Evolutionary conservation across 2,329 filamentous ascomycete genomes (phyloP), one percentile per base, ranked within the genome.

Genomic region (Botryosphaeria agaves): DNA sequence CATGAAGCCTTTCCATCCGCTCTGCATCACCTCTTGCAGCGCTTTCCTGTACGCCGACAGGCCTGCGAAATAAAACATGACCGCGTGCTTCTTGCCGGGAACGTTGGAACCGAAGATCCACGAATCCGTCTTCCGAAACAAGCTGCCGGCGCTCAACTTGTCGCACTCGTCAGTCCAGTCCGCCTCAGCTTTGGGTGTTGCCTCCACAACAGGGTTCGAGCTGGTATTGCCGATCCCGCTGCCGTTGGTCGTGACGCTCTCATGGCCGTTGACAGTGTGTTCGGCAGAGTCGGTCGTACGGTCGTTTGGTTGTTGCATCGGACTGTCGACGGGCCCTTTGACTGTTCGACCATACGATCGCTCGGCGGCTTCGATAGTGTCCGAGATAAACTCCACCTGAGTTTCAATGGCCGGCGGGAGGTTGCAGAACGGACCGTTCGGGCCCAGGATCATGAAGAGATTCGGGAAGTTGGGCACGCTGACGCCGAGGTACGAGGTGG

Each of bases 391-490:
- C 14, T 53, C 46, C 2, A 52, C 50, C 12, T 54, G 42, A n/a
- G 39, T 33, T 33, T 57, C 54, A 17, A 55, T 46, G 3, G 44
- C 42, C 1, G 48, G 42, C 3, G 53, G 54, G 2, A 48, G 40
- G 34, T 57, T 60, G 3, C 45, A 42, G 28, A 57, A 59, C 7
- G 50, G 49, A 19, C 51, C 53, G 29, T 54, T 42, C 0, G 57
- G 57, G 0, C 56, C 57, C 3, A 37, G 32, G 8, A 58, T 40
- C 41, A 56, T 52, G 36, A 63, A 55, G 34, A 64, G 41, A 35
- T 63, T 62, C 0, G 61, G 61, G 32, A 58, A 62, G 1, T 49
- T 42, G 1, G 47, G 34, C 1, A 52, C 45, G 3, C 41, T 40
- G 4, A 59, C 34, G 0, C 60, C 60, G 0, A 61, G 42, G 35